These are phyloP conservation scores for Aspergillus uvarum DNA, from an alignment of 2,329 filamentous ascomycete genomes.

Conservation along the genomic window DNA sequence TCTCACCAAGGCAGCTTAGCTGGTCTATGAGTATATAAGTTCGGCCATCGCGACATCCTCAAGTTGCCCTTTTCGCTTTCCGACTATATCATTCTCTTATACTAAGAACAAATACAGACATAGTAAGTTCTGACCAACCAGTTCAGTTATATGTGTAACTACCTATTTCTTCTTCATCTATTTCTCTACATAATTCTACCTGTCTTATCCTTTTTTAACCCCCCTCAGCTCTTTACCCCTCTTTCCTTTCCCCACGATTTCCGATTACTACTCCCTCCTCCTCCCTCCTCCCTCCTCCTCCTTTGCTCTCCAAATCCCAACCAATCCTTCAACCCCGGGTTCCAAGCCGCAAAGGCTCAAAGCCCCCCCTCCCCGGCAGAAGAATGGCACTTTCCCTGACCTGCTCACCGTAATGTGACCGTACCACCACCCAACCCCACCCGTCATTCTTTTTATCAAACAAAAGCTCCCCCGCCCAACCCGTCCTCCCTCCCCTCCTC, in stretches of 20 bases:
- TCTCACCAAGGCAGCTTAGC: background rate
- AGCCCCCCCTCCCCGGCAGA: too few relatives aligned
- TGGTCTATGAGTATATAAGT: background rate
- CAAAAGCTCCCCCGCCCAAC: conserved; percentile 1
- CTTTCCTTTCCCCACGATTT: background rate
- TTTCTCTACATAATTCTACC: too few relatives aligned
- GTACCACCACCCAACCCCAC: conserved; percentile 16
- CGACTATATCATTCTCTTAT: too few relatives aligned
- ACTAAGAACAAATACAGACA: too few relatives aligned
- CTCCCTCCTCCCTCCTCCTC: too few relatives aligned
- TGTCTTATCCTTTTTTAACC: background rate
- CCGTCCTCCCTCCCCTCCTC: conserved; percentile 2
- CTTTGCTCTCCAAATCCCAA: too few relatives aligned
- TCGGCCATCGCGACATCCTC: background rate
- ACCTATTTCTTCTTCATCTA: too few relatives aligned
- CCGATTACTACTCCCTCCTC: background rate
- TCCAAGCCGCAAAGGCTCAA: too few relatives aligned
- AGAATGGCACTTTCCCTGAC: conserved; percentile 6
- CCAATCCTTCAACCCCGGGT: too few relatives aligned
- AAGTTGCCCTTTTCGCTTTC: background rate
- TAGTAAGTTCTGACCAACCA: too few relatives aligned
- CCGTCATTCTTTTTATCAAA: conserved; percentile 6
- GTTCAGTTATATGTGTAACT: too few relatives aligned
- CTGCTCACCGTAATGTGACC: conserved; percentile 9
- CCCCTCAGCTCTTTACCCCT: background rate